Percentiles rank a stretch among this genome's conserved stretches.
phyloP scores from a whole-genome alignment of 352 stramenopile species.

The Globisporangium sylvaticum region DNA sequence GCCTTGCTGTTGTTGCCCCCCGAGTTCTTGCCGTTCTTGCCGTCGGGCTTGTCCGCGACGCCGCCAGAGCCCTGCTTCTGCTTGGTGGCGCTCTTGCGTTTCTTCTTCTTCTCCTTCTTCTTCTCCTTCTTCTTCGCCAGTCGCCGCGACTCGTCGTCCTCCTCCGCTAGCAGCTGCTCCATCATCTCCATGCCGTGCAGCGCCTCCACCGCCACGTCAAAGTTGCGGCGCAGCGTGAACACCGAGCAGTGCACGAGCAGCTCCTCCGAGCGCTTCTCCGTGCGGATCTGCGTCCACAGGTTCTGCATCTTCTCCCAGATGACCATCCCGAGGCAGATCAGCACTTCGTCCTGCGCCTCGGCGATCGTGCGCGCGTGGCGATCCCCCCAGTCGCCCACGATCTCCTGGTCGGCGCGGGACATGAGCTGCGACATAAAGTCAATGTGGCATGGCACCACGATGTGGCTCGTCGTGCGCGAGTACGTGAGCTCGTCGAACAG shows the following conservation, averaged over 20 bases:
- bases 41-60: conserved; percentile 16
- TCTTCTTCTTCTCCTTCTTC: conserved; percentile 89
- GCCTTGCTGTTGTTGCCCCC: conserved; percentile 22
- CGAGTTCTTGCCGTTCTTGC: conserved; percentile 21
- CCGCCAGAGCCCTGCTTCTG: conserved; percentile 38
- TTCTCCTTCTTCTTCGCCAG: conserved; percentile 86
- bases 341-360: conserved; percentile 82
- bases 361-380: conserved; percentile 81
- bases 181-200: conserved; percentile 87
- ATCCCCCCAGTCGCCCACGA: conserved; percentile 80
- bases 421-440: conserved; percentile 86
- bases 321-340: conserved; percentile 84
- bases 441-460: conserved; percentile 81
- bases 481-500: conserved; percentile 85
- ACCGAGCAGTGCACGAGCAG: conserved; percentile 78
- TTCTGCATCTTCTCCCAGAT: conserved; percentile 88
- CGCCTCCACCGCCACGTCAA: conserved; percentile 79
- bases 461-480: conserved; percentile 75
- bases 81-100: conserved; percentile 75
- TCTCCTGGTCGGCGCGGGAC: conserved; percentile 76
- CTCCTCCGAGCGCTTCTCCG: conserved; percentile 75
- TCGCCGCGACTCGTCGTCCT: conserved; percentile 75
- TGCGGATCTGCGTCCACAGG: conserved; percentile 75
- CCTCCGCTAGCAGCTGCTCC: conserved; percentile 78
- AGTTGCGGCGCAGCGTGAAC: conserved; percentile 72